Evolutionary conservation across 2,329 filamentous ascomycete genomes (phyloP), one percentile per base, ranked within the genome.

Genomic region (Polytolypa hystricis): DNA sequence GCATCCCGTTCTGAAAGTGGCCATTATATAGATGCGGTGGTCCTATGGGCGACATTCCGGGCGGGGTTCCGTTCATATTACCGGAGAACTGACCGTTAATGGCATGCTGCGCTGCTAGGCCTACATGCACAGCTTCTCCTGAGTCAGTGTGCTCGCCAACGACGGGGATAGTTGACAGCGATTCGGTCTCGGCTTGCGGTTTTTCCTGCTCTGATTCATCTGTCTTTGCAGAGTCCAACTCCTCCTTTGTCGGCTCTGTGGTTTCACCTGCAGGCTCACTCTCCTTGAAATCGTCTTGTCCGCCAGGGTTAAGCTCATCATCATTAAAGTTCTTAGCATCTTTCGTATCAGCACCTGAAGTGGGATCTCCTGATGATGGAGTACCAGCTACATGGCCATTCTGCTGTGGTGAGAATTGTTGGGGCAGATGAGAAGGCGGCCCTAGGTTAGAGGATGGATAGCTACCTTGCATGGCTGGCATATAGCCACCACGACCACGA

Each of bases 401-500:
- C 38, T 50, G 47, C 32, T 36, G 42, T 3, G 41, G 20, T 16
- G 46, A 42, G 12, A 42, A n/a, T 29, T 33, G 28, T 19, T 25
- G 26, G 10, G 56, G 56, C 43, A 53, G 53, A 39, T 53, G 47
- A 39, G 54, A 52, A 5, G 46, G 11, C 11, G 34, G 43, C 45
- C 49, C 38, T 41, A 48, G 41, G 49, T 61, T 61, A 46, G 56
- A 49, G 44, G 55, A 50, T 28, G 45, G 40, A 27, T 49, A 53
- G 48, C 56, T 56, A 52, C 52, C 52, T 40, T 60, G 56, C 46
- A 55, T 56, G 42, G 50, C 46, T 37, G 53, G 45, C 37, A 47
- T 45, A 44, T 50, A 56, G 47, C 48, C 56, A 45, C 55, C 56
- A 43, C 57, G 53, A 40, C 58, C 57, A 44, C 57, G 56, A 18